phyloP scores from a whole-genome alignment of 805 yeast species.

The Scheffersomyces ergatensis region DNA sequence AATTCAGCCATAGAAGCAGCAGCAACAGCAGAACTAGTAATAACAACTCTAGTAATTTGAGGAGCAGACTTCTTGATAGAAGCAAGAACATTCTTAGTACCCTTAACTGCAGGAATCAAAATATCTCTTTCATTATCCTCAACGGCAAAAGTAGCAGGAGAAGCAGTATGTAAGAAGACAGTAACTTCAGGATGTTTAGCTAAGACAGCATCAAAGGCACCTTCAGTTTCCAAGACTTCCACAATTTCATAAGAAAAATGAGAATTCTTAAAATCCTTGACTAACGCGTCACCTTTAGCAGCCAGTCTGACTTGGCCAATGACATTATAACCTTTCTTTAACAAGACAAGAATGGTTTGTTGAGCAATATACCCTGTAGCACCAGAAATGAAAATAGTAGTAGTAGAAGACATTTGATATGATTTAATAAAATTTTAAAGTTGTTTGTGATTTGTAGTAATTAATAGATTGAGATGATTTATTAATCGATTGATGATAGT shows the following conservation, averaged over 20 bases:
- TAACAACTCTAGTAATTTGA: constrained; percentile 44
- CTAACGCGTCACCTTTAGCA: constrained; percentile 39
- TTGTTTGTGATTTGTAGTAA: too few species aligned
- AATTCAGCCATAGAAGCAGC: constrained; percentile 5
- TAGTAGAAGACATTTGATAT: not conserved
- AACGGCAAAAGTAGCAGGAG: constrained; percentile 44
- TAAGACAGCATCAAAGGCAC: constrained; percentile 45
- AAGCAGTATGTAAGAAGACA: constrained; percentile 56
- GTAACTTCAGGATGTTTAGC: constrained; percentile 46
- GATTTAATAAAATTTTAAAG: too few species aligned
- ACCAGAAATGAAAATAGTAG: constrained; percentile 45
- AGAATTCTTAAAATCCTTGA: constrained; percentile 7
- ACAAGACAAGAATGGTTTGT: constrained; percentile 40
- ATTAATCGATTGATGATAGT: too few species aligned
- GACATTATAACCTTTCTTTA: constrained; percentile 41
- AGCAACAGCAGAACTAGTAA: constrained; percentile 55
- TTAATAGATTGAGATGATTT: too few species aligned
- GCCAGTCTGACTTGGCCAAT: constrained; percentile 50
- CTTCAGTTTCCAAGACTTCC: constrained; percentile 40
- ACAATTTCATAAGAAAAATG: constrained; percentile 30
- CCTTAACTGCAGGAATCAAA: constrained; percentile 51
- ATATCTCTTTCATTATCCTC: constrained; percentile 44
- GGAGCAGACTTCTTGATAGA: constrained; percentile 42
- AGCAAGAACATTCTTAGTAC: constrained; percentile 46
- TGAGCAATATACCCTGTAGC: constrained; percentile 55